Evolutionary conservation across 495 filamentous ascomycete species (phyloP).

Genomic region (Penicillium argentinense): DNA sequence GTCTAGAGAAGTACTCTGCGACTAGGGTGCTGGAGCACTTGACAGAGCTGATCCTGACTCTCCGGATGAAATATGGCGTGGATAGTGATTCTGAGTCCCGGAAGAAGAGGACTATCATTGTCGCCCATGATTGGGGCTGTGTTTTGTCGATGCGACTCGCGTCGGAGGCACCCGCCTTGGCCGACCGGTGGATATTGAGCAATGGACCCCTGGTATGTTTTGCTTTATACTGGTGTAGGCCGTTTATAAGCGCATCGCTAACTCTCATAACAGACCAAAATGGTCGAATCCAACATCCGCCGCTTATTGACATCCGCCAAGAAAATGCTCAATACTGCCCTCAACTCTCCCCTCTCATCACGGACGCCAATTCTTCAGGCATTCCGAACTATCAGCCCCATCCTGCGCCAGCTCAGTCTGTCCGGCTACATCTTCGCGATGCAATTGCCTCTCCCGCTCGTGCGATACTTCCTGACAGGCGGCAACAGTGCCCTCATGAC

Average conservation of each 20-base stretch:
- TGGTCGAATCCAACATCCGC: conserved; percentile 32
- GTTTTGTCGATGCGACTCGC: conserved; percentile 52
- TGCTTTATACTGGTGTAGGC: too few relatives aligned
- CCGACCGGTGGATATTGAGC: conserved; percentile 51
- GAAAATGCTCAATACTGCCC: conserved; percentile 49
- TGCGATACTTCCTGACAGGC: conserved; percentile 36
- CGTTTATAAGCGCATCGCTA: not conserved
- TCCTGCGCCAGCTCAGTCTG: conserved; percentile 38
- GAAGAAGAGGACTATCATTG: conserved; percentile 44
- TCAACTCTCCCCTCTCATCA: conserved; percentile 39
- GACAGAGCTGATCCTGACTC: conserved; percentile 46
- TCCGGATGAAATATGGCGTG: conserved; percentile 47
- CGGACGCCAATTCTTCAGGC: conserved; percentile 42
- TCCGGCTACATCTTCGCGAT: conserved; percentile 55
- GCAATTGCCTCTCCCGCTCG: conserved; percentile 41
- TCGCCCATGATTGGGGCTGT: conserved; percentile 60
- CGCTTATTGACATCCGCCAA: conserved; percentile 36
- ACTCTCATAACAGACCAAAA: conserved; percentile 19
- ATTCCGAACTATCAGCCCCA: conserved; percentile 33
- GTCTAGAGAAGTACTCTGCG: conserved; percentile 44
- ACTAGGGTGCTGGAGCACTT: conserved; percentile 51
- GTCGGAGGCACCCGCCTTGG: conserved; percentile 52
- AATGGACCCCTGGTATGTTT: conserved; percentile 50
- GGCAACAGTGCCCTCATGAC: conserved; percentile 46
- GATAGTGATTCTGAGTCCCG: conserved; percentile 25